Conservation (phyloP, 179 eudicot genomes). For the Beta macrorhiza region DNA sequence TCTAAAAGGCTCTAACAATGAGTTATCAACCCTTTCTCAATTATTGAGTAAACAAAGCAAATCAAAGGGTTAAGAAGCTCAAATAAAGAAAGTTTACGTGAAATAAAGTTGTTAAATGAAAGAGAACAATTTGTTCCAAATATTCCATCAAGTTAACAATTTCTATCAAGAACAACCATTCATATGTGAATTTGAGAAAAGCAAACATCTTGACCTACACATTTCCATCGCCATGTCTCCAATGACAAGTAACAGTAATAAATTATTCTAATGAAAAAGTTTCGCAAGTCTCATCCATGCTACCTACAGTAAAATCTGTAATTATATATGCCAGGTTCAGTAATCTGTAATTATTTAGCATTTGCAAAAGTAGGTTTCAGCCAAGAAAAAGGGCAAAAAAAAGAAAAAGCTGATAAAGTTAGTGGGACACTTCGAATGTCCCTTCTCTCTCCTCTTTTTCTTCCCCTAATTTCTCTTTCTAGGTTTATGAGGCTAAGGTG, state of each 20-base stretch:
- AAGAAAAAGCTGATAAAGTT: constrained; percentile 30
- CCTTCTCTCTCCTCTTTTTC: constrained; percentile 17
- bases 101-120: too few species aligned
- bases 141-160: too few species aligned
- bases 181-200: too few species aligned
- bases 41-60: too few species aligned
- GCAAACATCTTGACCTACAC: too few species aligned
- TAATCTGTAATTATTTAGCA: not conserved
- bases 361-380: constrained; percentile 14
- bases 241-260: not conserved
- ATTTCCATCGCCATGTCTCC: not conserved
- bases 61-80: too few species aligned
- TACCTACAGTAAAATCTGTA: not conserved
- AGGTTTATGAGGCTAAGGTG: constrained; percentile 18
- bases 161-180: too few species aligned
- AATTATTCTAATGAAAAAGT: not conserved
- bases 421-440: constrained; percentile 50
- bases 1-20: too few species aligned
- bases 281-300: constrained; percentile 10
- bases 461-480: not conserved
- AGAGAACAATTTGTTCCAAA: too few species aligned
- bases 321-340: not conserved
- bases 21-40: too few species aligned
- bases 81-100: too few species aligned
- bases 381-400: not conserved